Conservation (phyloP, 768 basidiomycete species). For the Suillus tomentosus region DNA sequence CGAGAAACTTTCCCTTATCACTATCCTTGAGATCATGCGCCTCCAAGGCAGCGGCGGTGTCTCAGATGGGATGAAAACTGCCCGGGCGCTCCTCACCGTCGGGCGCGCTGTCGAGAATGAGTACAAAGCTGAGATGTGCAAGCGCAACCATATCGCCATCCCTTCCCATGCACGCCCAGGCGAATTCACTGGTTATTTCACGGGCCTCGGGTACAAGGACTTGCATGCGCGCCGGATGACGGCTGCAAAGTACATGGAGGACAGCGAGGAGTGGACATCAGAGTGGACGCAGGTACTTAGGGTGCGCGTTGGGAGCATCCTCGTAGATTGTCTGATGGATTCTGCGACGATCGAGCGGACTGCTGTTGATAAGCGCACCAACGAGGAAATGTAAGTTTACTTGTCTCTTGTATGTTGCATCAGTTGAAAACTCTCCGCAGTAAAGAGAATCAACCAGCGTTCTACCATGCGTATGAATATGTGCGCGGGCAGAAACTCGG, state of each 20-base stretch:
- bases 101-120: conserved; percentile 89
- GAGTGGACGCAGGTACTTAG: conserved; percentile 82
- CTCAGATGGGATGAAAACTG: conserved; percentile 87
- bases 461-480: conserved; percentile 91
- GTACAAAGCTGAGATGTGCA: conserved; percentile 83
- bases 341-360: conserved; percentile 74
- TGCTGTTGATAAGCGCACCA: conserved; percentile 56
- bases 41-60: conserved; percentile 76
- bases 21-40: conserved; percentile 88
- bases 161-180: conserved; percentile 35
- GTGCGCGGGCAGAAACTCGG: conserved; percentile 94
- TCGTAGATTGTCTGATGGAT: conserved; percentile 84
- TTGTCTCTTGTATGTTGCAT: conserved; percentile 7
- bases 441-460: conserved; percentile 83
- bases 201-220: conserved; percentile 58
- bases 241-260: conserved; percentile 63
- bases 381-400: conserved; percentile 58
- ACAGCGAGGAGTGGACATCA: conserved; percentile 72
- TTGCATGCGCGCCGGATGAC: conserved; percentile 66
- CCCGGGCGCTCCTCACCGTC: conserved; percentile 75
- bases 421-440: conserved; percentile 37
- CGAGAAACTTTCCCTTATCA: conserved; percentile 82
- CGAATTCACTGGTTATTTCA: conserved; percentile 49
- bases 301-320: conserved; percentile 76
- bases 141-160: conserved; percentile 57